These are phyloP conservation scores for Fusarium lateritium DNA, from an alignment of 2,329 filamentous ascomycete species.

Conservation along the genomic window DNA sequence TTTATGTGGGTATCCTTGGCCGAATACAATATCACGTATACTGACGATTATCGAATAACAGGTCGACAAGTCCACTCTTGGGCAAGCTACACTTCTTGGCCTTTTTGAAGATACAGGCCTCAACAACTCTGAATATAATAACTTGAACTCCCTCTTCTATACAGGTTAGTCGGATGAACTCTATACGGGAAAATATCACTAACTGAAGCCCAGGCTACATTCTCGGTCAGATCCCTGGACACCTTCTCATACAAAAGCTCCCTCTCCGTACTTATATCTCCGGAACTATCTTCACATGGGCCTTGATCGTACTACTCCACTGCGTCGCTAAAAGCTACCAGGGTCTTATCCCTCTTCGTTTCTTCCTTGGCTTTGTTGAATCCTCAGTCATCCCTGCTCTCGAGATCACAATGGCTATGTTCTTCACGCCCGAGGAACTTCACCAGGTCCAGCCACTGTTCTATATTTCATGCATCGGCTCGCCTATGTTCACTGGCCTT, in stretches of 20 bases:
- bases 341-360: not conserved
- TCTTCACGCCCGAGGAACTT: slow-evolving; percentile 8
- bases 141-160: slow-evolving; percentile 13
- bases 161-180: not conserved
- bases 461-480: slow-evolving; percentile 9
- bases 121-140: slow-evolving; percentile 10
- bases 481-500: slow-evolving; percentile 7
- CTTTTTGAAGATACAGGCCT: slow-evolving; percentile 11
- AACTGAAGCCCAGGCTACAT: not conserved
- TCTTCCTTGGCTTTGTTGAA: slow-evolving; percentile 12
- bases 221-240: not conserved
- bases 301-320: not conserved
- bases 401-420: slow-evolving; percentile 10
- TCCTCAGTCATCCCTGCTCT: not conserved
- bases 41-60: not conserved
- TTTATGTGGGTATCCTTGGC: not conserved
- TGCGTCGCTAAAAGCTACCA: not conserved
- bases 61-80: slow-evolving; percentile 8
- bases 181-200: not conserved
- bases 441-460: slow-evolving; percentile 8
- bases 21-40: too few species aligned
- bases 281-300: slow-evolving; percentile 1
- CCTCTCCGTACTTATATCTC: not conserved
- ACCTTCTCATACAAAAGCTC: slow-evolving; percentile 9
- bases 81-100: not conserved